Base-by-base conservation (phyloP, 2,329 filamentous ascomycete genomes). In the Calonectria honghensis region DNA sequence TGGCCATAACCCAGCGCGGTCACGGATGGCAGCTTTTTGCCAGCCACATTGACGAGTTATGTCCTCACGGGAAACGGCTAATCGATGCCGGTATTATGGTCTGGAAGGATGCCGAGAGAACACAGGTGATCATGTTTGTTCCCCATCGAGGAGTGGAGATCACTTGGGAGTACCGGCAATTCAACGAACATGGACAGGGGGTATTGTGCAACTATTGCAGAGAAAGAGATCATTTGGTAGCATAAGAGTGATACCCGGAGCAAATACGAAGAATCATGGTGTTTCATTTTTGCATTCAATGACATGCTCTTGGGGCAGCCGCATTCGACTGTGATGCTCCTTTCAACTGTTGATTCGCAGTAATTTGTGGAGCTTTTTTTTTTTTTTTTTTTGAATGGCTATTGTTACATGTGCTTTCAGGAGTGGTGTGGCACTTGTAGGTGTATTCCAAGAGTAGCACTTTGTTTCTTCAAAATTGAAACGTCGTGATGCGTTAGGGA, bases 11-110 rank as follows among this genome's bases (percentile, higher is more conserved):
- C 14, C 32, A 14, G 9, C 50, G 13, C 11, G 72, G 72, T 9
- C 74, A 76, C 31, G 74, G 72, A 20, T 76, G 74, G 72, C 68
- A 76, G 52, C 54, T 63, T 32, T 70, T 65, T 29, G 29, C 39
- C 41, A 63, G 72, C 24, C 65, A 73, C 50, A 68, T 76, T 32
- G 29, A 70, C 10, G 57, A 73, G 18, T 20, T 74, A 4, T 74
- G 72, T 35, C n/a, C 48, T 29, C 18, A 70, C 16, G 72, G 72
- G 6, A 31, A 66, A 29, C 48, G 27, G 11, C 51, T 76, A 10
- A 66, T 76, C 16, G 35, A 45, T 1, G 29, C 39, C 14, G 74
- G 72, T 2, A 37, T 70, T 14, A 74, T 76, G 72, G 59, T 51
- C 6, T 74, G 71, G 74, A 31, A 24, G 11, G 74, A 74, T 27